Conservation (phyloP, 441 rosid species). For the Cnidoscolus chayamansa region DNA sequence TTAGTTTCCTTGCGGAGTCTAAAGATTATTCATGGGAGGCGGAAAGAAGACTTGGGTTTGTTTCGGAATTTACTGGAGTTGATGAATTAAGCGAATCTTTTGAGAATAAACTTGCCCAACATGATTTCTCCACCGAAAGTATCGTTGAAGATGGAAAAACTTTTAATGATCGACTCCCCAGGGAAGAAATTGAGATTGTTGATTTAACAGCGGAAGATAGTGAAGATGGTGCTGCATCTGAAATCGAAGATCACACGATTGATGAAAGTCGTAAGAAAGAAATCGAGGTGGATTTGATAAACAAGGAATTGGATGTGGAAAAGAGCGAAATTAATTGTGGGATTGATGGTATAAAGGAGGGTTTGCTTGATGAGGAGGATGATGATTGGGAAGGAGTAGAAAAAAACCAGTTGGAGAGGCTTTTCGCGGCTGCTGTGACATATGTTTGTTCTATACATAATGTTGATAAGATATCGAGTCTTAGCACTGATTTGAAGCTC, state of each 20-base stretch:
- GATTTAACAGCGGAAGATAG: neutral
- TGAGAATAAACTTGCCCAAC: slow-evolving; percentile 1
- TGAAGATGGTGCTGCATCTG: neutral
- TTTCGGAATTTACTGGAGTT: slow-evolving; percentile 16
- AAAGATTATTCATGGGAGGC: neutral
- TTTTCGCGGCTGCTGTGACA: slow-evolving; percentile 37
- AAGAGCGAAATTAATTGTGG: slow-evolving; percentile 11
- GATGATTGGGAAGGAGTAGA: slow-evolving; percentile 60
- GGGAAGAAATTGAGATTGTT: slow-evolving; percentile 9
- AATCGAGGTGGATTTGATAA: neutral
- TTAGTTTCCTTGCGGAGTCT: slow-evolving; percentile 5
- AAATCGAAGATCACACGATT: neutral
- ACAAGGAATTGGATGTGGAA: slow-evolving; percentile 3
- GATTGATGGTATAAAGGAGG: slow-evolving; percentile 10
- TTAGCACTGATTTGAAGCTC: slow-evolving; percentile 28
- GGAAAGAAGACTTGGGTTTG: slow-evolving; percentile 22
- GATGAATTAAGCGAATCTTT: slow-evolving; percentile 14
- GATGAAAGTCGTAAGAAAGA: slow-evolving; percentile 16
- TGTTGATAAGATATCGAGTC: slow-evolving; percentile 21
- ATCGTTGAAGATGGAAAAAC: neutral
- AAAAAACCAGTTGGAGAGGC: slow-evolving; percentile 39
- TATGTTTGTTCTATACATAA: slow-evolving; percentile 31
- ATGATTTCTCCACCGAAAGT: slow-evolving; percentile 7
- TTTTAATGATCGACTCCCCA: neutral
- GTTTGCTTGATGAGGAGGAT: slow-evolving; percentile 26